Evolutionary conservation across 106 monocot species (phyloP), one percentile per base, ranked within the genome.

Genomic region (Allium fistulosum): DNA sequence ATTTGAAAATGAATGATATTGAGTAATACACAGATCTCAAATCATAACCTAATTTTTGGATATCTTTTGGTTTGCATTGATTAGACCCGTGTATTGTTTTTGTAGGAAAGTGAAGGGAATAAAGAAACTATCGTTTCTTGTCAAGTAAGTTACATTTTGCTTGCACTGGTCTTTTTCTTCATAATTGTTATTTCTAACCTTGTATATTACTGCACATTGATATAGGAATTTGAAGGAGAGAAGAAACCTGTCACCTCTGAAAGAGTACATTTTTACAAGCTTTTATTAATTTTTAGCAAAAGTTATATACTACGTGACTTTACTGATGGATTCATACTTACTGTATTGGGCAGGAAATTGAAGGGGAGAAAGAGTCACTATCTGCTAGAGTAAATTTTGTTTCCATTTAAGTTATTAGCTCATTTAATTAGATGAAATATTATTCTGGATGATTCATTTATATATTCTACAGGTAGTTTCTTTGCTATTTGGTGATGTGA

Each of bases 401-500:
- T 62, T 72, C 7, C 6, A 46, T 6, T 50, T 9, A 28, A 16
- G 15, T 52, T 75, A 58, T 37, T 46, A 67, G 68, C 60, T 66
- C 68, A 51, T 65, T 66, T 12, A 53, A 66, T 37, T 61, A 67
- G n/a, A n/a, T 61, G 49, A 27, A 55, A 12, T 55, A 1, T 55
- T 55, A 55, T 55, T 55, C 6, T 55, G 37, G 37, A 37, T 37
- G 37, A 37, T 37, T 37, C 37, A 37, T 5, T 5, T 55, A 6
- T 55, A 15, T 15, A 55, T 12, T 12, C 53, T 12, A 3, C 11
- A 75, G 74, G 74, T 75, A 51, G 67, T 58, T 10, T 75, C 74
- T 37, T 61, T 75, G 45, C 67, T 75, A 51, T 75, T 58, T 58
- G 74, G 67, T 3, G 74, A 75, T 67, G 74, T 61, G 4, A 75